These are phyloP conservation scores for Hamamelis virginiana DNA, from an alignment of 164 flowering plant genomes.

Conservation along the genomic window DNA sequence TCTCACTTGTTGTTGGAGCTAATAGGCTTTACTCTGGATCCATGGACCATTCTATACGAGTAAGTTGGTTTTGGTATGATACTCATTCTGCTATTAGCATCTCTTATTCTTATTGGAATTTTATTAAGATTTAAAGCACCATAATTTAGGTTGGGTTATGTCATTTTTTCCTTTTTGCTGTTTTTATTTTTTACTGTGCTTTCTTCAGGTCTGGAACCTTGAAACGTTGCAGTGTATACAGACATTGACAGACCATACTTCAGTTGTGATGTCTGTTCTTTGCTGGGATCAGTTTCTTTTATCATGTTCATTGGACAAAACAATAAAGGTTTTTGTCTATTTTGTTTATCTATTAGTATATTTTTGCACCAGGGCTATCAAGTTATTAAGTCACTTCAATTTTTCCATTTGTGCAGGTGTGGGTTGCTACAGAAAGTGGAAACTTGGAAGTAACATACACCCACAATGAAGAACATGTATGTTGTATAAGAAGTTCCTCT, in stretches of 20 bases:
- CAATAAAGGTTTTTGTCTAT: constrained; percentile 20
- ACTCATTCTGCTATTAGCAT: background rate
- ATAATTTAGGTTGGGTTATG: no score
- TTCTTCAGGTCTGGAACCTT: constrained; percentile 39
- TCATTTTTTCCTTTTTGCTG: background rate
- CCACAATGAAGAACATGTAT: constrained; percentile 26
- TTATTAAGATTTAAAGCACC: background rate
- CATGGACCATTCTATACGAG: constrained; percentile 39
- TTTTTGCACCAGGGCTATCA: background rate
- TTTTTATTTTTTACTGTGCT: background rate
- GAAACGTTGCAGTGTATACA: constrained; percentile 33
- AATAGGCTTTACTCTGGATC: constrained; percentile 46
- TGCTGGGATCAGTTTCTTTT: constrained; percentile 29
- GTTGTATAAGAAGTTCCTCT: constrained; percentile 3
- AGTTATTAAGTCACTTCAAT: background rate
- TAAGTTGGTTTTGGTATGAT: constrained; percentile 13
- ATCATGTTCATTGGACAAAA: constrained; percentile 30
- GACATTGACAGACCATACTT: constrained; percentile 29
- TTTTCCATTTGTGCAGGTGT: constrained; percentile 25
- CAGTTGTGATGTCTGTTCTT: constrained; percentile 25
- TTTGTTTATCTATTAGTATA: background rate
- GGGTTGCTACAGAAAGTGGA: constrained; percentile 29
- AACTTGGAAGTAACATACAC: constrained; percentile 25
- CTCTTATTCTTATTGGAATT: background rate
- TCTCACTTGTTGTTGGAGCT: constrained; percentile 33